Evolutionary conservation across 345 rosid species (phyloP), one percentile per base, ranked within the genome.

Genomic region (Syzygium aqueum): DNA sequence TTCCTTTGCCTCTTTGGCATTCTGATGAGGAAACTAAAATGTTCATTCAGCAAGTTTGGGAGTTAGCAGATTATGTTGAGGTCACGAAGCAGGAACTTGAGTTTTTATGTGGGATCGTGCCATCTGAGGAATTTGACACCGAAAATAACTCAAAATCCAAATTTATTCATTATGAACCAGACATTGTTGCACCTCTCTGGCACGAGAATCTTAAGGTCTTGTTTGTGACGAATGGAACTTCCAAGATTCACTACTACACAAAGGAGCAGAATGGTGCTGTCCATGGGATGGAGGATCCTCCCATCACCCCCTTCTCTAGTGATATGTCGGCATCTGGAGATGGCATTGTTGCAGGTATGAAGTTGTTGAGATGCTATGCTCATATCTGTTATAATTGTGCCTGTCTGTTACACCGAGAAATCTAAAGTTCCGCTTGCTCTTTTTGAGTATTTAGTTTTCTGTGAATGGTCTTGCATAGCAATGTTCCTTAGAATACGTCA

Each of bases 291-390:
- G 98, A 96, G 92, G 98, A 93, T 92, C 91, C 96, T 27, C 97
- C 95, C 9, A 67, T 97, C 77, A 94, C 97, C 63, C 98, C 97
- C 77, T 95, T 93, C 91, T 91, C 98, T 2, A 5, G 91, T 87
- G 99, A 95, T 87, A 94, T 96, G 99, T 96, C 97, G 8, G 95
- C 98, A 56, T 93, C 99, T 84, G 98, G 98, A 89, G 98, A 96
- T 93, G 99, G 97, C 90, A 93, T 97, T 67, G 95, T 93, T 87
- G 99, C 98, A 88, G 98, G 99, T 97, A 89, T 51, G 54, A 49
- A 85, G 65, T 87, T 23, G 19, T 84, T 59, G 25, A 85, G 63
- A 15, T 88, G 27, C 43, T 28, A 53, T 27, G 28, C 53, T 61
- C 84, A 27, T 86, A 53, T 46, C 54, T 77, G 22, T 49, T 88